Evolutionary conservation across 768 basidiomycete species (phyloP).

Genomic region (Candolleomyces efflorescens): DNA sequence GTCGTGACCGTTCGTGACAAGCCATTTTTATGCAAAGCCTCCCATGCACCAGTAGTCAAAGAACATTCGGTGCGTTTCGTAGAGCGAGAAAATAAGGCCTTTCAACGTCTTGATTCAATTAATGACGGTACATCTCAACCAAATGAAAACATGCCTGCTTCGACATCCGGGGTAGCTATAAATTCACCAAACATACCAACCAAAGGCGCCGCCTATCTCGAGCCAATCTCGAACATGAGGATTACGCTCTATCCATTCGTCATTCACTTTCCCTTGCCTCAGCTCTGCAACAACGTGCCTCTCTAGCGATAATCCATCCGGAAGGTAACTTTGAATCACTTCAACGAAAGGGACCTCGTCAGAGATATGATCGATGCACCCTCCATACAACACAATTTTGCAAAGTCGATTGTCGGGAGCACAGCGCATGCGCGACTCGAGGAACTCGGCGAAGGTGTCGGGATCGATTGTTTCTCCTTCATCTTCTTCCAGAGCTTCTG

Average conservation of each 20-base stretch:
- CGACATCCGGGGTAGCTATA: too few species aligned
- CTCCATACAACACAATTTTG: background rate
- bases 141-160: too few species aligned
- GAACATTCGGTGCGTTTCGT: too few species aligned
- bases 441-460: background rate
- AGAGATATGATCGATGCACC: background rate
- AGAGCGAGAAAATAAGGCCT: too few species aligned
- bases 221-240: background rate
- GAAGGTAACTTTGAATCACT: background rate
- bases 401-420: background rate
- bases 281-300: background rate
- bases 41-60: too few species aligned
- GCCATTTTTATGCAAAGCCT: too few species aligned
- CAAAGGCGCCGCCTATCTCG: background rate
- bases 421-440: background rate
- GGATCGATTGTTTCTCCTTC: background rate
- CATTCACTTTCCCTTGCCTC: background rate
- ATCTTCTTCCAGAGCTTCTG: background rate
- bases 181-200: too few species aligned
- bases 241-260: background rate
- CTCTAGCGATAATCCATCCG: background rate
- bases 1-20: too few species aligned
- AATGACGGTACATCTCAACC: too few species aligned
- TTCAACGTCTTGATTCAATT: too few species aligned
- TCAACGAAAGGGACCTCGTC: background rate